Evolutionary conservation across 108 stramenopile species (phyloP), one percentile per base, ranked within the genome.

Genomic region (Cyclostephanos invisitatus): DNA sequence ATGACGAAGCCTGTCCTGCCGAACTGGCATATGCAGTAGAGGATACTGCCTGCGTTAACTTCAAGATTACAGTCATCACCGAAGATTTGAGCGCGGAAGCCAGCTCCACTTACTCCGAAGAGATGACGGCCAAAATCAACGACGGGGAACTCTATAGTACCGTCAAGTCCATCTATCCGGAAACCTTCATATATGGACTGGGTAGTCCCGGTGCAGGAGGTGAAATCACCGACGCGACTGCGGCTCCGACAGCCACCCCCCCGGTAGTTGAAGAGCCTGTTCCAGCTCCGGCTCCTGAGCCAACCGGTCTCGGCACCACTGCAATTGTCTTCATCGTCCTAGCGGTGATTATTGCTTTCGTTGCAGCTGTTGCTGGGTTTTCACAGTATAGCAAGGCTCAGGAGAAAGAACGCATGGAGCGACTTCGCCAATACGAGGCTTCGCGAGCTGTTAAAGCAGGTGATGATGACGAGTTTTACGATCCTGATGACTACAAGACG

Each of bases 271-370:
- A 57, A 35, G 29, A 18, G 32, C 44, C 44, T 46, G 25, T 11
- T 0, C 12, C 29, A 14, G 29, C 29, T 17, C 27, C 56, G 40
- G 36, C 38, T 37, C 60, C 60, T 1, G 22, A 65, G 28, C 0
- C 7, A 27, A 7, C 21, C 8, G 48, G 64, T 17, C 46, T 65
- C 22, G 9, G 49, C 42, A 25, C 64, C 15, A 12, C 15, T 18
- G 64, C 64, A 21, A 25, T 65, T 27, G 24, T 65, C 42, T 65
- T 65, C 32, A 65, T 65, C 24, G 46, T 51, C 22, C 17, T 65
- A 18, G 64, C 40, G 11, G 46, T 48, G 22, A 24, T 65, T 20
- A 17, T 32, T 21, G 0, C 27, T 18, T 48, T 48, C 24, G 3
- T 65, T 10, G 38, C 20, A 10, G 50, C 50, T 32, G 5, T 65